Base-by-base conservation (phyloP, 192 early-diverging fungal species). In the Mortierella hygrophila region DNA sequence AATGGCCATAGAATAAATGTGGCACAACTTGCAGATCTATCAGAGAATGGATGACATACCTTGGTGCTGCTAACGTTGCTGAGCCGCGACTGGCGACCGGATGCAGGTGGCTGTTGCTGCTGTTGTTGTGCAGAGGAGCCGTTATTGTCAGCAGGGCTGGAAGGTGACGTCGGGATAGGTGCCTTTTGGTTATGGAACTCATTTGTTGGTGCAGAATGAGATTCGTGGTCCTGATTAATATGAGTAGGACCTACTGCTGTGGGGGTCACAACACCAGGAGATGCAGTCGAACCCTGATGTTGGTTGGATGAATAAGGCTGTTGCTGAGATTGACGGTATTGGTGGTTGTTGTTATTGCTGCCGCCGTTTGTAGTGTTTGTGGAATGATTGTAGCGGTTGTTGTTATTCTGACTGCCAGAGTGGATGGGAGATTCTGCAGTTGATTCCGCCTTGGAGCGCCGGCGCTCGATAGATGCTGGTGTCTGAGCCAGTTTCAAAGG, bases 21-120 rank as follows among this genome's bases (percentile, higher is more conserved):
- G 20, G 32, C 11, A 35, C 6, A 47, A 3, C 20, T 52, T 16
- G 18, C 20, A 20, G 41, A 68, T 29, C 18, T 21, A 23, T 68
- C 6, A 5, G 23, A 35, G 41, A 4, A 3, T 11, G 47, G 68
- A 18, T 41, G 70, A 69, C 38, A 49, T 44, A 80, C 83, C 68
- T 75, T 85, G 70, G 78, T 85, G 63, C 75, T 85, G 78, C 70
- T 73, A 23, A 70, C 78, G 29, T 72, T 85, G 75, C 83, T 80
- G 21, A 77, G 37, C 1, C 75, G 75, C 54, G 83, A 80, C 52
- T 85, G 83, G 68, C 83, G 83, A 40, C 83, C 78, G 10, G 83
- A 73, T 16, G 78, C 10, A 29, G 69, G 70, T 26, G 49, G 38
- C 42, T 72, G 68, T 54, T 49, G 60, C 3, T 63, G 57, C 26